phyloP scores from a whole-genome alignment of 768 basidiomycete species.

The Rhizopogon salebrosus region DNA sequence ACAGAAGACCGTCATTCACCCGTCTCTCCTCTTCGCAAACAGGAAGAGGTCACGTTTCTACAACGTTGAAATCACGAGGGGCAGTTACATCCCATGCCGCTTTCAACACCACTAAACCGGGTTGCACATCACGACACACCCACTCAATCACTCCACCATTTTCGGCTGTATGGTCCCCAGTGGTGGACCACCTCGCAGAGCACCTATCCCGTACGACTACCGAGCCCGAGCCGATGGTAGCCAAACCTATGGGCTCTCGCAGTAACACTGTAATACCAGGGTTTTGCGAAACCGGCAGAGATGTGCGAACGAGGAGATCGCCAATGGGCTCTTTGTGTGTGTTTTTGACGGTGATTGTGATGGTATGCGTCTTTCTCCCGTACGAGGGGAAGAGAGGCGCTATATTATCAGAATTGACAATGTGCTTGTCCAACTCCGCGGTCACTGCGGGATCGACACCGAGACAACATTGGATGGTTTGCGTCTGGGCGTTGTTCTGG shows the following conservation, averaged over 20 bases:
- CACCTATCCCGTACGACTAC: constrained; percentile 8
- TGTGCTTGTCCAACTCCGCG: constrained; percentile 9
- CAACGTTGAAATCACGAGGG: constrained; percentile 14
- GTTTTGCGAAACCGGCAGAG: constrained; percentile 23
- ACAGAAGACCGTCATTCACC: background rate
- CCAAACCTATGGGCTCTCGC: constrained; percentile 21
- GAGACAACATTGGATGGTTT: constrained; percentile 16
- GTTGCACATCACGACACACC: constrained; percentile 18
- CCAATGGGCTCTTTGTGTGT: constrained; percentile 7
- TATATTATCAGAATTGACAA: constrained; percentile 1
- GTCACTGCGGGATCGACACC: constrained; percentile 14
- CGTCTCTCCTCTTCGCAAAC: background rate
- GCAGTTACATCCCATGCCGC: constrained; percentile 24
- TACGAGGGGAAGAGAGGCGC: no score
- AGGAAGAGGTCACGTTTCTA: constrained; percentile 6
- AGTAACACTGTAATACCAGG: constrained; percentile 22
- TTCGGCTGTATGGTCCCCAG: constrained; percentile 13
- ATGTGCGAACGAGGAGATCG: constrained; percentile 18
- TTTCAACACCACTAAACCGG: constrained; percentile 21
- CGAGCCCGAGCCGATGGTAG: constrained; percentile 13
- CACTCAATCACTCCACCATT: constrained; percentile 24
- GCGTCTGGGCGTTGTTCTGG: constrained; percentile 12
- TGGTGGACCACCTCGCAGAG: constrained; percentile 16
- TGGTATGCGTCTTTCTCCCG: constrained; percentile 7
- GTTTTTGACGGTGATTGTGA: constrained; percentile 11